Conservation (phyloP, 805 yeast genomes). For the Candida methanosorbosa region DNA sequence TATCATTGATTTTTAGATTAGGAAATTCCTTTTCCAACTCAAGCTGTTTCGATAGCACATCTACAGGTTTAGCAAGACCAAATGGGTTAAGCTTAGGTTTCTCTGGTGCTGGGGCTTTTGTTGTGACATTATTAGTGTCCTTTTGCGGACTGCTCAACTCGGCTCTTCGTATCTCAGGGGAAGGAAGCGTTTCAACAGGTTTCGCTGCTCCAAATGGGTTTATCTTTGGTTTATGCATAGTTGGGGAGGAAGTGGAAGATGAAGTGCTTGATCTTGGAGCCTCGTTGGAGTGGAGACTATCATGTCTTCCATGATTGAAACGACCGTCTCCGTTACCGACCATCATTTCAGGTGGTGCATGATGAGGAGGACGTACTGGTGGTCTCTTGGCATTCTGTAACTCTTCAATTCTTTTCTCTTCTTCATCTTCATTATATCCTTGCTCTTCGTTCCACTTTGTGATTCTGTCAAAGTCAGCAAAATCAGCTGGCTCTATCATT, state of each 20-base stretch:
- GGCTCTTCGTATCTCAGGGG: too few relatives aligned
- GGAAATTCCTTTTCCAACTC: conserved; percentile 49
- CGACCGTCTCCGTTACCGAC: too few relatives aligned
- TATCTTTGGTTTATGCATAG: conserved; percentile 35
- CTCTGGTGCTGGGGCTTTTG: conserved; percentile 2
- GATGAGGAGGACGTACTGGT: not conserved
- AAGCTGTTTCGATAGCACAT: conserved; percentile 52
- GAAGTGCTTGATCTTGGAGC: not conserved
- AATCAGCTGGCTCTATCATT: conserved; percentile 26
- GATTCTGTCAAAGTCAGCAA: conserved; percentile 27
- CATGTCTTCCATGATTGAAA: not conserved
- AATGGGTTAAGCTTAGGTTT: conserved; percentile 55
- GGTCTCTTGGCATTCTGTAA: not conserved
- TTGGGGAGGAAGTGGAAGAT: conserved; percentile 7
- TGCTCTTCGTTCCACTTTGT: conserved; percentile 1
- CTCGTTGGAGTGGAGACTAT: not conserved
- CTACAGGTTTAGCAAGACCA: conserved; percentile 83
- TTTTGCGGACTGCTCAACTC: too few relatives aligned
- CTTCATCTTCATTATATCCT: not conserved
- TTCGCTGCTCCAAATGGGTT: conserved; percentile 78
- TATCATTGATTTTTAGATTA: conserved; percentile 35
- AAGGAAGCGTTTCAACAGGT: conserved; percentile 40
- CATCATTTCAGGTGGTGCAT: not conserved
- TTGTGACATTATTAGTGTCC: not conserved
- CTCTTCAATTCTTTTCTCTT: conserved; percentile 2